phyloP scores from a whole-genome alignment of 805 yeast species.

The Saturnispora gosingensis region DNA sequence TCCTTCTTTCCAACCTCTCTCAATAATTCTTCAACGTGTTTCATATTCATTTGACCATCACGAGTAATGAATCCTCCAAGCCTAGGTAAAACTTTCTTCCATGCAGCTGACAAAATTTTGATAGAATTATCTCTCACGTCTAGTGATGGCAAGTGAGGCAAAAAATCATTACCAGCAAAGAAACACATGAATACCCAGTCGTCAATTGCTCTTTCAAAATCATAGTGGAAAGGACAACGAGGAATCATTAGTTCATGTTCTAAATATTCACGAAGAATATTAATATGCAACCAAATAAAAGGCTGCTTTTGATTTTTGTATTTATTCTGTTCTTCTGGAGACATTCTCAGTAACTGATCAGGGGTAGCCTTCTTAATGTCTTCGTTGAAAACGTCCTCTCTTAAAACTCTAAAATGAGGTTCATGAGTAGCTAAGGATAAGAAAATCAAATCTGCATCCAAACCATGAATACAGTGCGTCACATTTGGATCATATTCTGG shows the following conservation, averaged over 20 bases:
- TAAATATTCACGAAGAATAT: conserved; percentile 78
- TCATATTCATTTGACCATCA: conserved; percentile 75
- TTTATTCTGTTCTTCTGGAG: conserved; percentile 44
- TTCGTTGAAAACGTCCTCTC: conserved; percentile 95
- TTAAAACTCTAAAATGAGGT: conserved; percentile 85
- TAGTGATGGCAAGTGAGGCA: conserved; percentile 90
- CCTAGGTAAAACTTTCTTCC: conserved; percentile 66
- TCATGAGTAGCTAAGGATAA: conserved; percentile 95
- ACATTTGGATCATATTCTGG: conserved; percentile 88
- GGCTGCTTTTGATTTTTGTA: conserved; percentile 57
- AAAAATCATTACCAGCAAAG: conserved; percentile 96
- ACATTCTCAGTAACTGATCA: conserved; percentile 43
- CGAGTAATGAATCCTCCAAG: conserved; percentile 76
- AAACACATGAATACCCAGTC: conserved; percentile 99
- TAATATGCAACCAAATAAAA: conserved; percentile 88
- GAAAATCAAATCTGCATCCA: conserved; percentile 96
- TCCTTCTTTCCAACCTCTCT: conserved; percentile 61
- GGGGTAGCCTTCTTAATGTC: conserved; percentile 36
- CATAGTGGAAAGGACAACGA: conserved; percentile 62
- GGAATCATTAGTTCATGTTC: conserved; percentile 72
- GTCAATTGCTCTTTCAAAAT: conserved; percentile 90
- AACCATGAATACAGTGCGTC: conserved; percentile 91
- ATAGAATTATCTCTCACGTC: conserved; percentile 94
- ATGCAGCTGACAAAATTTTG: conserved; percentile 66
- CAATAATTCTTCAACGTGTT: conserved; percentile 67